Evolutionary conservation across 257 asterid species (phyloP), one percentile per base, ranked within the genome.

Genomic region (Voacanga thouarsii): DNA sequence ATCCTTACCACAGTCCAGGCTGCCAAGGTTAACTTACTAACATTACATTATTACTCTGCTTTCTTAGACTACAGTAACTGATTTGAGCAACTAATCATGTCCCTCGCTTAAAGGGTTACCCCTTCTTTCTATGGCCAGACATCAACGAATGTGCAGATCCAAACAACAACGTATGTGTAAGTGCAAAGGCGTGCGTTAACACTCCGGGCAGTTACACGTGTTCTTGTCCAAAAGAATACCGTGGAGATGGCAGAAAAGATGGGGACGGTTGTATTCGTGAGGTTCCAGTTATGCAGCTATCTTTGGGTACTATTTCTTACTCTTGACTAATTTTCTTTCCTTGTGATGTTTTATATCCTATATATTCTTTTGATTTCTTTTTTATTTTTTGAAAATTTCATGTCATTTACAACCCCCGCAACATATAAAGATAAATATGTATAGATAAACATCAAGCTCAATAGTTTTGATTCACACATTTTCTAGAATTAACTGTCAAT

Each of bases 1-100:
- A 90, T 74, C 97, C 98, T 3, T 93, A 91, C 64, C 78, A 91
- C 23, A 83, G 83, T 44, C 89, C 87, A 0, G 97, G 93, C 39
- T 93, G 98, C 87, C 89, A 79, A 81, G 97, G 98, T 93, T 50
- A 19, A 55, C 4, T 12, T 24, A 21, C 6, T 5, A 7, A 49
- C 55, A 49, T 11, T 10, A 49, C 11, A 49, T 10, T 49, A 12
- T 49, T 49, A 49, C 11, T 49, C 55, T 49, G 15, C 12, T 9
- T 49, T 49, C 55, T 49, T 30, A 41, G 12, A 12, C 19, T 7
- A 51, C 14, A 51, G 5, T 7, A 19, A 55, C 61, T 19, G 9
- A 4, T 2, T 18, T 24, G 9, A 18, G 37, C 37, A 1, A 33
- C 37, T 33, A 33, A 33, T 33, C 2, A 33, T 33, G 37, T 33